Base-by-base conservation (phyloP, 177 flowering plant genomes). In the Tripterygium wilfordii region DNA sequence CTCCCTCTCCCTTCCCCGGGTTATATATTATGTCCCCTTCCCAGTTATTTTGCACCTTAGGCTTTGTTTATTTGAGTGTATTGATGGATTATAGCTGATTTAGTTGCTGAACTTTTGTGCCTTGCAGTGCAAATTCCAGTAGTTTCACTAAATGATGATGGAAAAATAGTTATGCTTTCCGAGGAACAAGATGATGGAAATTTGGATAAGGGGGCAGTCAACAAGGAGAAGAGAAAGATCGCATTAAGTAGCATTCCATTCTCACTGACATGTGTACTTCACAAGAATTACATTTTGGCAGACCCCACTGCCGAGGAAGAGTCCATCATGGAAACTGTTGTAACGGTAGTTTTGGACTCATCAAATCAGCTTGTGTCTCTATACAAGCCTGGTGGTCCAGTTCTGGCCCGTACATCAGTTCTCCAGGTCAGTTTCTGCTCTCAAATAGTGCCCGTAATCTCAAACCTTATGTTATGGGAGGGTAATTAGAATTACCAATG, bases 281-380 rank as follows among this genome's bases (percentile, higher is more conserved):
- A 88, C 76, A 82, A 92, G 75, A 79, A 77, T 28, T 80, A 80
- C 65, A 80, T 84, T 36, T 69, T 92, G 62, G 87, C 87, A 5
- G 98, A 92, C 50, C 98, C 96, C 24, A 86, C 85, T 25, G 80
- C 87, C 23, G 96, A 92, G 75, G 99, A 88, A 74, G 97, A 92
- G 65, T 74, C 91, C 3, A 62, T 86, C 27, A 84, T 86, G 85
- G 94, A 86, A 59, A 82, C 99, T 32, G 56, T 65, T 51, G 58
- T 84, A 32, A 92, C 88, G 8, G 82, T 89, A 45, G 96, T 82
- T 43, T 70, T 92, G 61, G 82, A 88, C 66, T 56, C 81, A 10
- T 80, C 85, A 20, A 57, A 70, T 39, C 78, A 70, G 30, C 87
- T 92, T 35, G 85, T 92, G 15, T 92, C 94, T n/a, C 65, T 89